phyloP scores from a whole-genome alignment of 73 alveolate genomes.

The Breviolum minutum region DNA sequence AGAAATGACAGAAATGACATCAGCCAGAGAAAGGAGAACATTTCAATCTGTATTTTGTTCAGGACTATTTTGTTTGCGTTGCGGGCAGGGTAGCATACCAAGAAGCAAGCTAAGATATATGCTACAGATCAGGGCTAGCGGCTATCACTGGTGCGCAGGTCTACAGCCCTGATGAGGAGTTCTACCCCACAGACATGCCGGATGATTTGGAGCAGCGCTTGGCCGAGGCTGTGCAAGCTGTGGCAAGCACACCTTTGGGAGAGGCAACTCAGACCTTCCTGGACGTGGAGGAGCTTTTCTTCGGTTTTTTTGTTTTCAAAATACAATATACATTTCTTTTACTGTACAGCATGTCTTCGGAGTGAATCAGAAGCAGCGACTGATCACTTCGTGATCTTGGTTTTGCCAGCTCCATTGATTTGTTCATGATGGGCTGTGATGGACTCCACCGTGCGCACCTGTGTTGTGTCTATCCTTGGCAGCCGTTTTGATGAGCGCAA shows the following conservation, averaged over 20 bases:
- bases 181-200: conserved; percentile 61
- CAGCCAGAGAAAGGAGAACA: no score
- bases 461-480: not conserved
- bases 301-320: no score
- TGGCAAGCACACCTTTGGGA: conserved; percentile 24
- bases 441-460: not conserved
- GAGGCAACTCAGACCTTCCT: conserved; percentile 38
- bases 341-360: not conserved
- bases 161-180: conserved; percentile 81
- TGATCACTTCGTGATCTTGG: not conserved
- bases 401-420: not conserved
- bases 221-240: conserved; percentile 50
- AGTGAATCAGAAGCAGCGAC: no score
- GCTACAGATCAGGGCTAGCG: no score
- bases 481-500: not conserved
- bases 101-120: no score
- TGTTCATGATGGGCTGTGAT: not conserved
- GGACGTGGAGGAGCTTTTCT: conserved; percentile 43
- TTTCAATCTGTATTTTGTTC: not conserved
- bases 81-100: no score
- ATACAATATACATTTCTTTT: not conserved
- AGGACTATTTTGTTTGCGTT: not conserved
- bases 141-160: not conserved
- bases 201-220: conserved; percentile 20
- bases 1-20: not conserved